Conservation (phyloP, 148 eudicot genomes). For the Linanthus parryae region DNA sequence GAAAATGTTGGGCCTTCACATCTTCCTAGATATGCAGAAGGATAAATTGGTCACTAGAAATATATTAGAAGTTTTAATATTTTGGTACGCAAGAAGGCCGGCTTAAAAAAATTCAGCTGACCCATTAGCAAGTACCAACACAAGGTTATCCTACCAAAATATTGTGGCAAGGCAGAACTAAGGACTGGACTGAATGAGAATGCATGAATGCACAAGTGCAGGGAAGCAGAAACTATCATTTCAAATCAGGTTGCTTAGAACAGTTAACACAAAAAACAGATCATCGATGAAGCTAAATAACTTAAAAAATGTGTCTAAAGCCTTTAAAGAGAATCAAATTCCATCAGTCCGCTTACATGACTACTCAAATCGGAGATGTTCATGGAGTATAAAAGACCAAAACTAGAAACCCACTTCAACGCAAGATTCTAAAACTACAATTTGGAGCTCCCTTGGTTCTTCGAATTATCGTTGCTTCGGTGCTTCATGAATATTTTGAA, state of each 20-base stretch:
- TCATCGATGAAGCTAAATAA: not conserved
- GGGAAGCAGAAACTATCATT: not conserved
- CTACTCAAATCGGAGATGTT: not conserved
- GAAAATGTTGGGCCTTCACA: too few relatives aligned
- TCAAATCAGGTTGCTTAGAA: not conserved
- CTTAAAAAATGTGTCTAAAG: not conserved
- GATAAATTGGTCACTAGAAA: too few relatives aligned
- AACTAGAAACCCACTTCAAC: not conserved
- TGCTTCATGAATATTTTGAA: not conserved
- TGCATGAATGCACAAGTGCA: conserved; percentile 3
- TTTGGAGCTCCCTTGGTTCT: conserved; percentile 1
- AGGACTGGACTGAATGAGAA: too few relatives aligned
- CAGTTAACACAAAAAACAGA: not conserved
- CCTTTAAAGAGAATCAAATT: not conserved
- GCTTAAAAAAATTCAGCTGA: too few relatives aligned
- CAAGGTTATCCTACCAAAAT: too few relatives aligned
- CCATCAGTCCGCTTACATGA: not conserved
- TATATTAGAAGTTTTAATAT: too few relatives aligned
- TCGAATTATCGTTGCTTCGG: not conserved
- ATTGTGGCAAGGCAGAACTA: too few relatives aligned
- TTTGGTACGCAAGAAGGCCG: too few relatives aligned
- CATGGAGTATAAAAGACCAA: not conserved
- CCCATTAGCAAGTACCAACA: too few relatives aligned
- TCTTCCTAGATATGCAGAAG: too few relatives aligned
- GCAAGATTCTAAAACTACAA: conserved; percentile 1